Percentiles rank a stretch among this genome's conserved stretches.
These are phyloP conservation scores for Pyracantha coccinea DNA, from an alignment of 331 rosid genomes.

Conservation along the genomic window DNA sequence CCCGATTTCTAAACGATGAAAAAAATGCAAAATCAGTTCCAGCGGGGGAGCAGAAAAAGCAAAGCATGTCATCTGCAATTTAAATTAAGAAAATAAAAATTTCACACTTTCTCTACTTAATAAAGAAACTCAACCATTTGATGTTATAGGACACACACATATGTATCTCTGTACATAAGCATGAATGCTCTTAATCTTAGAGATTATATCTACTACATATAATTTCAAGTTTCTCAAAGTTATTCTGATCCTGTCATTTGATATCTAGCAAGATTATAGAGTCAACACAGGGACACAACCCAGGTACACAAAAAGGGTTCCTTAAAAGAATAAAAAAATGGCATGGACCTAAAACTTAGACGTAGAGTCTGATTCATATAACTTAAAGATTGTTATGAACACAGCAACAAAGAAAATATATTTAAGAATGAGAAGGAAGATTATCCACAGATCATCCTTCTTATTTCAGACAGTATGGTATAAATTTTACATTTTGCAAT, in stretches of 20 bases:
- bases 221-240: neutral
- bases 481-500: neutral
- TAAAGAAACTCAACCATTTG: neutral
- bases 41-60: neutral
- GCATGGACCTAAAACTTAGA: too few species aligned
- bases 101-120: neutral
- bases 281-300: too few species aligned
- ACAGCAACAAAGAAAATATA: neutral
- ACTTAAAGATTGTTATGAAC: too few species aligned
- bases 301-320: too few species aligned
- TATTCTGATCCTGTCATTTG: neutral
- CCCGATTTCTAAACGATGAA: neutral
- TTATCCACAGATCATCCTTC: neutral
- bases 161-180: neutral
- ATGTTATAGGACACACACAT: neutral
- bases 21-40: neutral
- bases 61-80: neutral
- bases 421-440: neutral
- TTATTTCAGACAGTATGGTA: neutral
- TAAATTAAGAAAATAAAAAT: neutral
- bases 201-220: neutral
- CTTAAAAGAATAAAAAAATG: too few species aligned
- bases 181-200: neutral
- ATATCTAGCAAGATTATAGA: neutral
- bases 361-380: too few species aligned